Conservation (phyloP, 1,139 yeast genomes). For the Blastobotrys illinoisensis region DNA sequence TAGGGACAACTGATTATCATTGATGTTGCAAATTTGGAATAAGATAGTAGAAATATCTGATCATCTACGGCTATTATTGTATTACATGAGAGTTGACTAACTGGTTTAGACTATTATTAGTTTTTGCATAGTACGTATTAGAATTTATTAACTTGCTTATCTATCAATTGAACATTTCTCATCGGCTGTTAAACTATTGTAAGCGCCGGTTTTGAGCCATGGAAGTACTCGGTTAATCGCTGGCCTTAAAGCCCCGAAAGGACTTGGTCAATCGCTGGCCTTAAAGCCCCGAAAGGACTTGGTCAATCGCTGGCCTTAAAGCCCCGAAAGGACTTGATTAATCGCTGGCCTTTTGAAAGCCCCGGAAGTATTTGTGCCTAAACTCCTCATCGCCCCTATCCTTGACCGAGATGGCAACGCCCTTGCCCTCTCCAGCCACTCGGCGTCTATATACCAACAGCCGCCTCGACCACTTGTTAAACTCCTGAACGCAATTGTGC, state of each 20-base stretch:
- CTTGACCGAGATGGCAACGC: slow-evolving; percentile 46
- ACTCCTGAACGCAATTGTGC: slow-evolving; percentile 77
- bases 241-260: too few relatives aligned
- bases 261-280: too few relatives aligned
- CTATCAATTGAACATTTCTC: too few relatives aligned
- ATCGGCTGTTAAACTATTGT: too few relatives aligned
- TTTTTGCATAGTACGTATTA: background rate
- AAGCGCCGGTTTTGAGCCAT: too few relatives aligned
- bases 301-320: too few relatives aligned
- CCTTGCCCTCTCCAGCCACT: slow-evolving; percentile 48
- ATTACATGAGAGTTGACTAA: background rate
- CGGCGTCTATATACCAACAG: slow-evolving; percentile 73
- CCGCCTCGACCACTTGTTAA: slow-evolving; percentile 86
- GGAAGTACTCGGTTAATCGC: too few relatives aligned
- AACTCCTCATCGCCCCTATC: slow-evolving; percentile 47
- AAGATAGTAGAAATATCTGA: slow-evolving; percentile 27
- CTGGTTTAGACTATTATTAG: background rate
- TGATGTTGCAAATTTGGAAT: slow-evolving; percentile 25
- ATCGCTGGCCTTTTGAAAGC: slow-evolving; percentile 41
- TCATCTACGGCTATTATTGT: background rate
- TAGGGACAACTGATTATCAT: slow-evolving; percentile 35
- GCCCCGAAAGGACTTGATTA: background rate
- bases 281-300: too few relatives aligned
- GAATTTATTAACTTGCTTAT: too few relatives aligned
- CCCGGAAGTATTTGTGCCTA: slow-evolving; percentile 73